phyloP scores from a whole-genome alignment of 352 stramenopile species.

The Globisporangium canariense region DNA sequence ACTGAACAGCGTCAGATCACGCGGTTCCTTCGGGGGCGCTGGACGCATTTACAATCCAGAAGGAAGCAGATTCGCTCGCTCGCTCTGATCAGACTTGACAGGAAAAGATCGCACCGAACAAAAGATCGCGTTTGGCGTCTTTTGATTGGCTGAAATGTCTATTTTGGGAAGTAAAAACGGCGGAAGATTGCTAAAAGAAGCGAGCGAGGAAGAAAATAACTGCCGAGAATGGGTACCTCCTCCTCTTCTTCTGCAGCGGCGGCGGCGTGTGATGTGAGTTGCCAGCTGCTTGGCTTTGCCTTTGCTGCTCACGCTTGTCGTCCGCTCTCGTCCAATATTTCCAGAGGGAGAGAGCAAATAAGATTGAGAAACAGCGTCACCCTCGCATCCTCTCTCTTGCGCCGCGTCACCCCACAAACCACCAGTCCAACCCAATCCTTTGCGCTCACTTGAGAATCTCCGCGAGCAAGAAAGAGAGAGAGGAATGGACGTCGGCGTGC shows the following conservation, averaged over 20 bases:
- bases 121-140: conserved; percentile 18
- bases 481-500: conserved; percentile 68
- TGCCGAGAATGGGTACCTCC: conserved; percentile 1
- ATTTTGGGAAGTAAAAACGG: neutral
- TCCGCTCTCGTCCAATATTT: neutral
- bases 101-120: conserved; percentile 2
- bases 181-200: neutral
- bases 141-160: conserved; percentile 17
- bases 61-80: neutral
- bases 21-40: no score
- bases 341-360: conserved; percentile 5
- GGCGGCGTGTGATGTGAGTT: no score
- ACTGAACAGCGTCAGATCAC: neutral
- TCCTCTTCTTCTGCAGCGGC: neutral
- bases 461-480: neutral
- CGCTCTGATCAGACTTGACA: neutral
- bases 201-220: neutral
- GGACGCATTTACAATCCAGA: neutral
- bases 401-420: neutral
- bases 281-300: neutral
- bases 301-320: neutral
- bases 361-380: conserved; percentile 1
- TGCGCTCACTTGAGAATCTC: neutral
- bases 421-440: neutral
- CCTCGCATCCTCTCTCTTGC: neutral